These are phyloP conservation scores for Tolypocladium sp. DNA, from an alignment of 2,329 filamentous ascomycete genomes.

Conservation along the genomic window DNA sequence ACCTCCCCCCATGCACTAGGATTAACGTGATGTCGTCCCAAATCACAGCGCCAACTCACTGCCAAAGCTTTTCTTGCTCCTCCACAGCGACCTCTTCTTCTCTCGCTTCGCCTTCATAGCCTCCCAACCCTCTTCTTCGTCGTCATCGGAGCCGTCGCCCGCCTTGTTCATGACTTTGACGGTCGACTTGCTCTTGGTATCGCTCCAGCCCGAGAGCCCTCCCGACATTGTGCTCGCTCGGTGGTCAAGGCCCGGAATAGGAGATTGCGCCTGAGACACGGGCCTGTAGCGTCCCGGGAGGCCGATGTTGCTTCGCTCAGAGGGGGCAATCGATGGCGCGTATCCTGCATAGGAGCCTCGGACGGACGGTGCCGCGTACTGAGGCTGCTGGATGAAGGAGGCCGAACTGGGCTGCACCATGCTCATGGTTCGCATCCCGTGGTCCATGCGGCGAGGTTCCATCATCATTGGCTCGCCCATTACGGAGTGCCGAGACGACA, in stretches of 20 bases:
- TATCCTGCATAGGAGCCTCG: constrained; percentile 48
- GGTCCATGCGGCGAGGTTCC: constrained; percentile 33
- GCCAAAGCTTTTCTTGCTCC: constrained; percentile 46
- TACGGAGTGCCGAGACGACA: constrained; percentile 35
- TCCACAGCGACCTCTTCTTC: constrained; percentile 59
- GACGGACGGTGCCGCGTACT: constrained; percentile 19
- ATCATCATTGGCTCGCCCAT: constrained; percentile 35
- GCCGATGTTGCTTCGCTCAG: constrained; percentile 89
- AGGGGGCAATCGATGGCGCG: constrained; percentile 85
- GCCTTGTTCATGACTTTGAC: constrained; percentile 30
- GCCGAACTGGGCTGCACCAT: constrained; percentile 65
- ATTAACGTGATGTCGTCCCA: constrained; percentile 1
- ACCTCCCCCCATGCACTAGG: constrained; percentile 3
- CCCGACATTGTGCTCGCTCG: constrained; percentile 25
- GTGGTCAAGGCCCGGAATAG: constrained; percentile 16
- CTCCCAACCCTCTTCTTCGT: constrained; percentile 61
- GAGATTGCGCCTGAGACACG: constrained; percentile 54
- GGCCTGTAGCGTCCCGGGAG: constrained; percentile 85
- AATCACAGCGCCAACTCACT: constrained; percentile 28
- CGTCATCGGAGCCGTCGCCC: constrained; percentile 38
- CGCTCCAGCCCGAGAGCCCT: constrained; percentile 23
- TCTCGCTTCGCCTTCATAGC: constrained; percentile 62
- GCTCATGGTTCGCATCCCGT: constrained; percentile 63
- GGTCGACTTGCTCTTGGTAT: constrained; percentile 21
- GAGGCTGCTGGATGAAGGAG: constrained; percentile 44